phyloP scores from a whole-genome alignment of 78 protist genomes.

The Pigoraptor vietnamica region DNA sequence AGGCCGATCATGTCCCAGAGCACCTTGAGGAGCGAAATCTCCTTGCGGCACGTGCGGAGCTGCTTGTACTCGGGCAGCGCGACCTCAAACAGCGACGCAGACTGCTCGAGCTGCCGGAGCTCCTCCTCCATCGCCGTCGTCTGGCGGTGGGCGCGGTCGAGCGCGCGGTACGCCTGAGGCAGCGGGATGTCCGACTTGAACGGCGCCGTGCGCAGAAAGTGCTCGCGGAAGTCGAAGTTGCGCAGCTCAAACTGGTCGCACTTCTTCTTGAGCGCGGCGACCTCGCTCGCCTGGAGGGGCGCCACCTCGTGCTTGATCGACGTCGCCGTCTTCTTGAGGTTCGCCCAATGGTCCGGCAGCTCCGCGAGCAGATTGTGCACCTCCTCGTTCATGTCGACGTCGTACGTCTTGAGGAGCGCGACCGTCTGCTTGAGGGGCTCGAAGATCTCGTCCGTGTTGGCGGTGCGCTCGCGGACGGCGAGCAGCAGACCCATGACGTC shows the following conservation, averaged over 20 bases:
- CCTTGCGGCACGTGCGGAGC: conserved; percentile 20
- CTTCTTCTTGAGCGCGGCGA: conserved; percentile 29
- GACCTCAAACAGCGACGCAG: conserved; percentile 45
- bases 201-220: neutral
- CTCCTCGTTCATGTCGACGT: neutral
- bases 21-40: conserved; percentile 30
- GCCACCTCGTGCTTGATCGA: conserved; percentile 2
- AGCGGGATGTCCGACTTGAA: neutral
- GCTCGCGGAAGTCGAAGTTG: conserved; percentile 20
- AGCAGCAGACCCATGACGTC: conserved; percentile 35
- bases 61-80: neutral
- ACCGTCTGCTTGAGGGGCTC: conserved; percentile 32
- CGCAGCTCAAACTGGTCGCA: conserved; percentile 1
- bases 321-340: neutral
- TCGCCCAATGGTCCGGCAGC: conserved; percentile 14
- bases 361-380: conserved; percentile 10
- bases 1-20: conserved; percentile 61
- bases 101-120: neutral
- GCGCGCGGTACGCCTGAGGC: conserved; percentile 20
- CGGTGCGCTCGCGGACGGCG: conserved; percentile 15
- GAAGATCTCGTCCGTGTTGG: conserved; percentile 23
- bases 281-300: conserved; percentile 48
- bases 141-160: conserved; percentile 11
- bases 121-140: neutral
- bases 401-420: conserved; percentile 37